Evolutionary conservation across 2,329 filamentous ascomycete species (phyloP).

Genomic region (Orbilia brochopaga): DNA sequence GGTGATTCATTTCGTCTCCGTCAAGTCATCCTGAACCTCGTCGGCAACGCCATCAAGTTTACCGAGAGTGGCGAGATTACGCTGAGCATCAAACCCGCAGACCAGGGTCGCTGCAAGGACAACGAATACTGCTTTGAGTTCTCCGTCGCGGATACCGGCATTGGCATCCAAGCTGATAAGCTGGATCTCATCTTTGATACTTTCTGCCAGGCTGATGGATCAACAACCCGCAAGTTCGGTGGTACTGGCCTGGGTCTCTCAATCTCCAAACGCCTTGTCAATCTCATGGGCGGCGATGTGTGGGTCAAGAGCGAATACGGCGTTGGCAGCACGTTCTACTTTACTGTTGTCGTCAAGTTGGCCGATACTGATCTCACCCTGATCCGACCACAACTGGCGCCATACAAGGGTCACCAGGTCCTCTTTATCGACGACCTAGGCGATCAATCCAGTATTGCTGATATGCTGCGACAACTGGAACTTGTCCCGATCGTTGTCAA

Average conservation of each 20-base stretch:
- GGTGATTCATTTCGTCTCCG: slow-evolving; percentile 95
- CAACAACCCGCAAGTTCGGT: slow-evolving; percentile 88
- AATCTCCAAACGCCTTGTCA: slow-evolving; percentile 92
- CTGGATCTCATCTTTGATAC: slow-evolving; percentile 97
- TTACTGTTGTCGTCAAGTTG: slow-evolving; percentile 88
- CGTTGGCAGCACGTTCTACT: slow-evolving; percentile 92
- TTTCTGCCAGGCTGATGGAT: slow-evolving; percentile 97
- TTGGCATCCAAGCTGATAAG: slow-evolving; percentile 94
- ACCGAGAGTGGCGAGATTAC: slow-evolving; percentile 96
- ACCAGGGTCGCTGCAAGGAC: slow-evolving; percentile 68
- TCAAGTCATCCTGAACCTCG: slow-evolving; percentile 95
- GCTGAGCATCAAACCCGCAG: slow-evolving; percentile 80
- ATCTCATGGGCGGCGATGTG: slow-evolving; percentile 92
- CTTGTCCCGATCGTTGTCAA: slow-evolving; percentile 84
- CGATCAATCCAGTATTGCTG: slow-evolving; percentile 75
- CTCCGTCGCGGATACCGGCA: slow-evolving; percentile 92
- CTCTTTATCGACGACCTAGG: slow-evolving; percentile 91
- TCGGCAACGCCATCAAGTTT: slow-evolving; percentile 99
- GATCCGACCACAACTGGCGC: slow-evolving; percentile 81
- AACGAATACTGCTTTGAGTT: slow-evolving; percentile 95
- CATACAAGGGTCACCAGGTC: slow-evolving; percentile 91
- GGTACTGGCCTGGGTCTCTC: slow-evolving; percentile 92
- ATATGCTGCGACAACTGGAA: slow-evolving; percentile 78
- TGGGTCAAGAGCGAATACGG: slow-evolving; percentile 95
- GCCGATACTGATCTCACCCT: slow-evolving; percentile 77